phyloP scores from a whole-genome alignment of 1,284 basidiomycete species.

The Ceratobasidium sp. region DNA sequence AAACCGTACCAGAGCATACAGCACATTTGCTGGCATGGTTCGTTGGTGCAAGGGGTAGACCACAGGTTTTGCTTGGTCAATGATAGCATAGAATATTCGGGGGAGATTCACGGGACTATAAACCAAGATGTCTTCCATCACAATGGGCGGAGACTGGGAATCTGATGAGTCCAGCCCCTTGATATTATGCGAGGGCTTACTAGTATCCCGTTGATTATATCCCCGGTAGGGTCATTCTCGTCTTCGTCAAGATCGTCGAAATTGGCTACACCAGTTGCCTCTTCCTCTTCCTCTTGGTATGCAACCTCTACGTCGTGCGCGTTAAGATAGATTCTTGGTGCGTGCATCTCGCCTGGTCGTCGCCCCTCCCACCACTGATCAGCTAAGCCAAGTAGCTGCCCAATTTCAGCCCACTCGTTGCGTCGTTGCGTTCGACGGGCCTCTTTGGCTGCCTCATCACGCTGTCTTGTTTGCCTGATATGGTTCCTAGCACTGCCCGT shows the following conservation, averaged over 20 bases:
- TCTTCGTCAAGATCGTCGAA: slow-evolving; percentile 58
- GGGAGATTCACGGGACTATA: slow-evolving; percentile 46
- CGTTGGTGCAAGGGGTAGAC: slow-evolving; percentile 64
- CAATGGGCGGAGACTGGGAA: slow-evolving; percentile 28
- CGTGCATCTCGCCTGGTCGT: slow-evolving; percentile 43
- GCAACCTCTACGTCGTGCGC: slow-evolving; percentile 42
- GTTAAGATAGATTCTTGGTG: slow-evolving; percentile 33
- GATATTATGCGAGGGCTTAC: neutral
- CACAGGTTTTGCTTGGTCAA: slow-evolving; percentile 55
- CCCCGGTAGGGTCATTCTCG: slow-evolving; percentile 60
- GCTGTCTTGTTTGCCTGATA: slow-evolving; percentile 68
- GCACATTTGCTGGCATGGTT: slow-evolving; percentile 80
- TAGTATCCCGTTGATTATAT: slow-evolving; percentile 60
- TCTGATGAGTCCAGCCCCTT: slow-evolving; percentile 61
- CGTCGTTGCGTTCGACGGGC: slow-evolving; percentile 66
- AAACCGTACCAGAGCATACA: slow-evolving; percentile 88
- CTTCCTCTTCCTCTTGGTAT: slow-evolving; percentile 52
- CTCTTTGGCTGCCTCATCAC: slow-evolving; percentile 66
- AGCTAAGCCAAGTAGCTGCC: slow-evolving; percentile 65
- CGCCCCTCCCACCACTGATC: slow-evolving; percentile 71
- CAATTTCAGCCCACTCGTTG: slow-evolving; percentile 65
- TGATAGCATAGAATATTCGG: slow-evolving; percentile 49
- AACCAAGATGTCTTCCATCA: slow-evolving; percentile 50
- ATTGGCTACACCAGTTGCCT: slow-evolving; percentile 53
- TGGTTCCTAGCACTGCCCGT: slow-evolving; percentile 63